These are phyloP conservation scores for Favolaschia claudopus DNA, from an alignment of 768 basidiomycete genomes.

Conservation along the genomic window DNA sequence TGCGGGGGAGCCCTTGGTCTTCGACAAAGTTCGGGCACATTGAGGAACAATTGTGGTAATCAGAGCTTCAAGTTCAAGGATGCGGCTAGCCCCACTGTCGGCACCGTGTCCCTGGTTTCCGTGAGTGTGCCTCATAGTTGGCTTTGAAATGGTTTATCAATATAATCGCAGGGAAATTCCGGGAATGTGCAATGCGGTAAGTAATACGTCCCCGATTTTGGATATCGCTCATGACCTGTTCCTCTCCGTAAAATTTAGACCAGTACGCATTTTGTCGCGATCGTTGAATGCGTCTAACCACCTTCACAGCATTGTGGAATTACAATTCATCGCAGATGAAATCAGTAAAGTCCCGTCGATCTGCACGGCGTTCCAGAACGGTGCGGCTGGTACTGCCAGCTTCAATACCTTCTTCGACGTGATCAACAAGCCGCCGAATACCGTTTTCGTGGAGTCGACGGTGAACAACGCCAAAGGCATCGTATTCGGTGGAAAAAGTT, in stretches of 20 bases:
- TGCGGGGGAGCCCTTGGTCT: conserved; percentile 3
- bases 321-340: background rate
- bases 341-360: background rate
- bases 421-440: conserved; percentile 1
- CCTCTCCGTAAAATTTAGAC: background rate
- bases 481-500: background rate
- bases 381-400: background rate
- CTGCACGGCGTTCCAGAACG: background rate
- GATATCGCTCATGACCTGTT: background rate
- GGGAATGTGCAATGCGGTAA: conserved; percentile 6
- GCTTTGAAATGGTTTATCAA: background rate
- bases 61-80: conserved; percentile 7
- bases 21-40: background rate
- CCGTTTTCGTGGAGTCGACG: background rate
- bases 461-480: conserved; percentile 19
- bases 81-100: conserved; percentile 4
- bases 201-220: background rate
- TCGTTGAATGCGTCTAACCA: background rate
- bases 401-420: background rate
- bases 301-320: background rate
- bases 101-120: conserved; percentile 3
- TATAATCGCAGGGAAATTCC: background rate
- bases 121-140: background rate
- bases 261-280: background rate
- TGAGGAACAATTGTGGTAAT: conserved; percentile 1